Evolutionary conservation across 805 yeast species (phyloP), one percentile per base, ranked within the genome.

Genomic region (Starmera amethionina): DNA sequence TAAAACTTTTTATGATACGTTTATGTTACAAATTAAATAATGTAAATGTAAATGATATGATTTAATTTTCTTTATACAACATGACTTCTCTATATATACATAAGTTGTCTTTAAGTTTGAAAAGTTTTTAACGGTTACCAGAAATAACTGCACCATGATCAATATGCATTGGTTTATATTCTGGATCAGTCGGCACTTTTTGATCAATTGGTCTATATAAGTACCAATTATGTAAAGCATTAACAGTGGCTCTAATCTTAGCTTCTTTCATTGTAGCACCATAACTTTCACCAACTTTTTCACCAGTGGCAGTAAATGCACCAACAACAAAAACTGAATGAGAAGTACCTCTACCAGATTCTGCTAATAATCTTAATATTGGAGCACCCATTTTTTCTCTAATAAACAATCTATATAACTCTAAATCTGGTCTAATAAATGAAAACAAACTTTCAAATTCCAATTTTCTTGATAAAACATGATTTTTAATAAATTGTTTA

Each of bases 251-350:
- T 61, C 96, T 77, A 33, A 87, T 82, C 63, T 88, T 85, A 30
- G 97, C 96, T 64, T 93, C 97, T 48, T 74, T 76, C 52, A 93
- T 67, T 27, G 95, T 83, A 7, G 94, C 70, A 31, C 97, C 99
- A 56, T 83, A 87, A 34, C 96, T 96, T 62, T 93, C 97, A 39
- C 97, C 96, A 41, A 93, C 68, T 62, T 86, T 79, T 12, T 70
- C 69, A 30, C 96, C 97, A 22, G 27, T 22, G 9, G 27, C 27
- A 42, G 83, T 71, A 60, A 88, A 93, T 2, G 86, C 93, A 38
- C 96, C 97, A 30, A 90, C 95, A 12, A 90, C 82, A 51, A 76
- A 93, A 32, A 88, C 81, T 19, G 98, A 95, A 36, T 83, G 77
- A 43, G 75, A 72, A 3, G 96, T 77, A 52, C 71, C 67, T 62